These are phyloP conservation scores for Bryoglossum gracile DNA, from an alignment of 495 filamentous ascomycete species.

Conservation along the genomic window DNA sequence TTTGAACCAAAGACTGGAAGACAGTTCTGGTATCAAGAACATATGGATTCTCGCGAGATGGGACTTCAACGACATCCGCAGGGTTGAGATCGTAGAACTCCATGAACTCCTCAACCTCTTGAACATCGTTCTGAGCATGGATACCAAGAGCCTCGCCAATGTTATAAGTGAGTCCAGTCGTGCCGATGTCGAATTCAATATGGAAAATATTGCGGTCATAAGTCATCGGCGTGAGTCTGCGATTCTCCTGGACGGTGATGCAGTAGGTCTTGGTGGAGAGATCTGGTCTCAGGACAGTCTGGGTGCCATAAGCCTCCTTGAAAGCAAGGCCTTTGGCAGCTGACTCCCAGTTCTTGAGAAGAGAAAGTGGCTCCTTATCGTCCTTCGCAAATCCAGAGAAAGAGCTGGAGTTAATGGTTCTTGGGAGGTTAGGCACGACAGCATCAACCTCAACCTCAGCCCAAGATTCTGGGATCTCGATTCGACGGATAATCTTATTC, in stretches of 20 bases:
- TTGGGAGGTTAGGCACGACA: constrained; percentile 43
- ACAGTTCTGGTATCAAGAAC: constrained; percentile 85
- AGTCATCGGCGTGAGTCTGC: constrained; percentile 74
- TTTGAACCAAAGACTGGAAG: constrained; percentile 86
- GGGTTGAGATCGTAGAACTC: constrained; percentile 76
- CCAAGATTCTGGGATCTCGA: constrained; percentile 77
- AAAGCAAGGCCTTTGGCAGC: constrained; percentile 84
- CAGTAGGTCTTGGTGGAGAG: constrained; percentile 76
- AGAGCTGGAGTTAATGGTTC: constrained; percentile 61
- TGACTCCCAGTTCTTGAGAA: constrained; percentile 68
- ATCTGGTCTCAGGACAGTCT: constrained; percentile 72
- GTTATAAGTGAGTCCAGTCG: constrained; percentile 85
- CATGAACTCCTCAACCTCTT: constrained; percentile 78
- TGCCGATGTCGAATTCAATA: constrained; percentile 93
- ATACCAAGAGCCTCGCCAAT: constrained; percentile 98
- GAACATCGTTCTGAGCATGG: constrained; percentile 83
- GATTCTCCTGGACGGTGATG: constrained; percentile 89
- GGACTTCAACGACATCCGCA: constrained; percentile 80
- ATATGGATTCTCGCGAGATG: constrained; percentile 71
- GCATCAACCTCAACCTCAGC: constrained; percentile 54
- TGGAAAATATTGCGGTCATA: constrained; percentile 99
- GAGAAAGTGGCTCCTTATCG: constrained; percentile 56
- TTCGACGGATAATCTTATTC: constrained; percentile 56
- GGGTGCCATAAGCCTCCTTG: constrained; percentile 85
- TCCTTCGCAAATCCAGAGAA: constrained; percentile 76